Evolutionary conservation across 2,329 filamentous ascomycete genomes (phyloP).

Genomic region (Monosporascus sp.): DNA sequence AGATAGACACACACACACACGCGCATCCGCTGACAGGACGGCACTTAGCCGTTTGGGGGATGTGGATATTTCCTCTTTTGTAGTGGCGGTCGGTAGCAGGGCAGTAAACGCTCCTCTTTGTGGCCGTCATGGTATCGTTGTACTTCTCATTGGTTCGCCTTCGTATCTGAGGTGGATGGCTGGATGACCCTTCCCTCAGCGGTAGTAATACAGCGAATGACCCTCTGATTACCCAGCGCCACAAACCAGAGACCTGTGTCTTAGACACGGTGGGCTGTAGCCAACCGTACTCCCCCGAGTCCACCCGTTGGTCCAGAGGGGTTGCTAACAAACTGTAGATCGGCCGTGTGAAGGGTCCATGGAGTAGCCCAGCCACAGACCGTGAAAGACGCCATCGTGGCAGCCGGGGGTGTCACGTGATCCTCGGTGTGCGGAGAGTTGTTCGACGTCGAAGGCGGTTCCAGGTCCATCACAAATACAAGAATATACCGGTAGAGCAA

Average conservation of each 20-base stretch:
- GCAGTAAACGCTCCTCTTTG: constrained; percentile 9
- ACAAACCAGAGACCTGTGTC: constrained; percentile 14
- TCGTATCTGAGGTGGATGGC: constrained; percentile 1
- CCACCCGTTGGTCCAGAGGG: constrained; percentile 8
- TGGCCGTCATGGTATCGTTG: constrained; percentile 13
- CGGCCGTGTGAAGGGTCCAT: constrained; percentile 11
- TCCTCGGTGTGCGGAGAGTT: constrained; percentile 12
- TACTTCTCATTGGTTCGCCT: constrained; percentile 16
- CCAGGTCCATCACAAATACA: constrained; percentile 1
- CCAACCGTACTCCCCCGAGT: constrained; percentile 4
- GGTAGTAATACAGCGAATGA: constrained; percentile 23
- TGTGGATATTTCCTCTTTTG: constrained; percentile 31
- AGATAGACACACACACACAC: constrained; percentile 19
- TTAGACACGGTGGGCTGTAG: constrained; percentile 17
- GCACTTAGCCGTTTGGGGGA: constrained; percentile 30
- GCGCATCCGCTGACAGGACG: constrained; percentile 13
- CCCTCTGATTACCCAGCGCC: constrained; percentile 14
- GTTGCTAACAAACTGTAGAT: constrained; percentile 11
- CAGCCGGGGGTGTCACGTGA: constrained; percentile 26
- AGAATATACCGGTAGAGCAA: not conserved
- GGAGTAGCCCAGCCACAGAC: constrained; percentile 12
- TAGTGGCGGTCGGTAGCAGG: constrained; percentile 19
- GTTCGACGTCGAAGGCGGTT: not conserved
- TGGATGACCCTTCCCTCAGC: constrained; percentile 9
- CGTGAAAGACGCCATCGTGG: constrained; percentile 13